A percentile compares a stretch with the other conserved stretches of the same genome.
These are phyloP conservation scores for Catunica adiposa DNA, from an alignment of 2,329 filamentous ascomycete species.

Conservation along the genomic window DNA sequence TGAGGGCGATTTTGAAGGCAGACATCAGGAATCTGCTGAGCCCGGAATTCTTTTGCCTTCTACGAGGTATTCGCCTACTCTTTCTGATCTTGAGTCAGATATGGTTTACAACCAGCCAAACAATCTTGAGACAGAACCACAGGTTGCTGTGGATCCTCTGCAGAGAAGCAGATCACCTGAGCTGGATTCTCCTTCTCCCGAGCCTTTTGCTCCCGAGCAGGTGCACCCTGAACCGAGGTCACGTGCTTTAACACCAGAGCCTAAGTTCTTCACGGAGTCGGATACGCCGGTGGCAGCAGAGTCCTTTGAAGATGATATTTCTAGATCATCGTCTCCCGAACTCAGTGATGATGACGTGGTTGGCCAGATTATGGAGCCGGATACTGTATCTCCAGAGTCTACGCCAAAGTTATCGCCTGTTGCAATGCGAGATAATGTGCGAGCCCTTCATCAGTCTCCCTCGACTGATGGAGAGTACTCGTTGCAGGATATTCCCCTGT, in stretches of 20 bases:
- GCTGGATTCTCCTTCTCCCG: not conserved
- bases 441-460: not conserved
- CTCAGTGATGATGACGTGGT: not conserved
- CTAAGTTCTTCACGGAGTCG: not conserved
- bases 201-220: not conserved
- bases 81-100: conserved; percentile 6
- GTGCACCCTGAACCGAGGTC: conserved; percentile 1
- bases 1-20: not conserved
- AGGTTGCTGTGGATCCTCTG: not conserved
- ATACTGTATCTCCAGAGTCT: not conserved
- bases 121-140: not conserved
- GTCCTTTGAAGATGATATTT: not conserved
- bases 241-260: conserved; percentile 10
- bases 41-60: conserved; percentile 1
- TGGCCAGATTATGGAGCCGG: not conserved
- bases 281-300: not conserved
- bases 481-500: conserved; percentile 13
- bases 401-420: conserved; percentile 1
- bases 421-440: not conserved
- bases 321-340: conserved; percentile 5
- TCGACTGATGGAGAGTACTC: conserved; percentile 9
- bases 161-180: conserved; percentile 1
- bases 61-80: conserved; percentile 3
- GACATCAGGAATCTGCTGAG: not conserved
- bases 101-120: not conserved